Percentiles rank a stretch among this genome's conserved stretches.
phyloP scores from a whole-genome alignment of 1,284 basidiomycete species.

The Mycena sp. region DNA sequence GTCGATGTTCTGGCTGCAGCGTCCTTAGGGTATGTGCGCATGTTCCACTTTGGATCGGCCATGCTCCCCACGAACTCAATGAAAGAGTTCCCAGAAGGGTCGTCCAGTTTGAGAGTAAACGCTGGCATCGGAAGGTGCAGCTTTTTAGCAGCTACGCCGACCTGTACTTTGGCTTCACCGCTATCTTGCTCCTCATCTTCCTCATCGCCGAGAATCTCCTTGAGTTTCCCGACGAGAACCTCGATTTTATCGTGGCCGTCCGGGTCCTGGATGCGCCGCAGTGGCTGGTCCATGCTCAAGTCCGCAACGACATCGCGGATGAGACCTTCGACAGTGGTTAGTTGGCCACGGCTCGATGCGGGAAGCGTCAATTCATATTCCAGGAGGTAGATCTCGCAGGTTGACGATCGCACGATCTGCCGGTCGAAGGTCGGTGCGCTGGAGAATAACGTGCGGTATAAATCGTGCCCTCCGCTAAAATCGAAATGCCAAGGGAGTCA shows the following conservation, averaged over 20 bases:
- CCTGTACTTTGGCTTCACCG: constrained; percentile 6
- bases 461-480: constrained; percentile 67
- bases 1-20: constrained; percentile 83
- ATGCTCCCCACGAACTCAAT: constrained; percentile 85
- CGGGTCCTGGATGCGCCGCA: constrained; percentile 87
- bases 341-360: constrained; percentile 85
- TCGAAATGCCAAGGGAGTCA: not conserved
- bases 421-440: constrained; percentile 87
- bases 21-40: constrained; percentile 89
- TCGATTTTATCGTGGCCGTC: constrained; percentile 85
- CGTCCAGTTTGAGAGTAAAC: constrained; percentile 91
- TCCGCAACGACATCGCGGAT: constrained; percentile 88
- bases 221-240: constrained; percentile 73
- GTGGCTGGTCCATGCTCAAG: constrained; percentile 85
- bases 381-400: constrained; percentile 85
- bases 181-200: constrained; percentile 61
- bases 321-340: constrained; percentile 96
- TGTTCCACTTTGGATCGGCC: constrained; percentile 93
- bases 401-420: constrained; percentile 92
- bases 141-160: constrained; percentile 44
- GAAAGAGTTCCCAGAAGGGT: constrained; percentile 96
- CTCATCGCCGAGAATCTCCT: constrained; percentile 74
- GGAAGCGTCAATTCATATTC: constrained; percentile 95
- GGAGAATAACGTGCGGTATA: constrained; percentile 89
- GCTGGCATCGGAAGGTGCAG: constrained; percentile 66